Conservation (phyloP, 169 alveolate genomes). For the Babesia sp. region DNA sequence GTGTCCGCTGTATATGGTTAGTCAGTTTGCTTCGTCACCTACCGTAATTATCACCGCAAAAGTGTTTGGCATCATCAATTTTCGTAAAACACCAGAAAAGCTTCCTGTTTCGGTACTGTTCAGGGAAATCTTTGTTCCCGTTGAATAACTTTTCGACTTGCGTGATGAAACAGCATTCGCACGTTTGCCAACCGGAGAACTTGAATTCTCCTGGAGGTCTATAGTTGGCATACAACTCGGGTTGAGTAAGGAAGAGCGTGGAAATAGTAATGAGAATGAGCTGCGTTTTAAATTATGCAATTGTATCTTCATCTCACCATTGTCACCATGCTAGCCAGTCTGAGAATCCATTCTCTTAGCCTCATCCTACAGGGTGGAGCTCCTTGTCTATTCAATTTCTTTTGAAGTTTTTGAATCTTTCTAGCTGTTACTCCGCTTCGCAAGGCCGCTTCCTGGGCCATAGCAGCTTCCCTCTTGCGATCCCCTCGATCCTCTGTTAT, state of each 20-base stretch:
- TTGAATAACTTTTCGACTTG: neutral
- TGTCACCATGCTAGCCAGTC: conserved; percentile 42
- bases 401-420: conserved; percentile 39
- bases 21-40: neutral
- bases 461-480: conserved; percentile 37
- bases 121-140: neutral
- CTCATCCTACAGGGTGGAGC: conserved; percentile 72
- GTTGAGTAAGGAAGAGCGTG: conserved; percentile 50
- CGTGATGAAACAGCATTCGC: conserved; percentile 67
- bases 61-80: conserved; percentile 20
- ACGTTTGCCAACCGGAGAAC: conserved; percentile 68
- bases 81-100: conserved; percentile 49
- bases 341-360: conserved; percentile 70
- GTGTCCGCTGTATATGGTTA: neutral
- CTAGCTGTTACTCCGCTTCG: conserved; percentile 28
- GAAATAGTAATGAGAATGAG: neutral
- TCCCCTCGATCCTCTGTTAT: conserved; percentile 60
- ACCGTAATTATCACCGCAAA: conserved; percentile 42
- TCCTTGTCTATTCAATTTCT: conserved; percentile 65
- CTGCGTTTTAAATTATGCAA: neutral
- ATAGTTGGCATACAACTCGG: conserved; percentile 60
- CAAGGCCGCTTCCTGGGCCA: conserved; percentile 55
- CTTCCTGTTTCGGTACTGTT: neutral
- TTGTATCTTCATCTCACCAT: conserved; percentile 25
- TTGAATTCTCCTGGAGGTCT: conserved; percentile 72